Evolutionary conservation across 495 filamentous ascomycete genomes (phyloP).

Genomic region (Lasiosphaeriaceae sp.): DNA sequence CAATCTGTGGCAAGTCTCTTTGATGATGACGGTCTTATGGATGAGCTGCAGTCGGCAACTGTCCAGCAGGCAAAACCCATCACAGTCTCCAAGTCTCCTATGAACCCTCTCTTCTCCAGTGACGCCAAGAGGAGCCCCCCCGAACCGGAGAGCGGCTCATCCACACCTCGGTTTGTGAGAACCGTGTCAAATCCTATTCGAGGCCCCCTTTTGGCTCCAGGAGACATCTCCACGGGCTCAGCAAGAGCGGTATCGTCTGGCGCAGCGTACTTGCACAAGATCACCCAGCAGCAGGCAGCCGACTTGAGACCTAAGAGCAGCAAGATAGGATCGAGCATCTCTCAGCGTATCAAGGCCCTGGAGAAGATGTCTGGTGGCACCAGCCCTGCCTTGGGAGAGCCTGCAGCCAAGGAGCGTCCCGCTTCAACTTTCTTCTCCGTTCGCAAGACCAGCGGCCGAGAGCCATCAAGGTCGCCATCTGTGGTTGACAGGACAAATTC

Average conservation of each 20-base stretch:
- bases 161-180: slow-evolving; percentile 24
- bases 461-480: slow-evolving; percentile 42
- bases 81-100: slow-evolving; percentile 78
- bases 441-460: slow-evolving; percentile 40
- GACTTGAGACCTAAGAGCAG: slow-evolving; percentile 63
- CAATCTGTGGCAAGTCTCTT: slow-evolving; percentile 62
- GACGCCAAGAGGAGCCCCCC: slow-evolving; percentile 24
- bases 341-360: slow-evolving; percentile 82
- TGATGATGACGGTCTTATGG: slow-evolving; percentile 85
- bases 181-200: slow-evolving; percentile 49
- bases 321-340: slow-evolving; percentile 84
- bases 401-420: slow-evolving; percentile 27
- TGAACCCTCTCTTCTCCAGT: slow-evolving; percentile 59
- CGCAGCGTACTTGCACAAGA: slow-evolving; percentile 42
- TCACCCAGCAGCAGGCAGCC: slow-evolving; percentile 40
- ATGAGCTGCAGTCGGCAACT: slow-evolving; percentile 78
- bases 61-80: slow-evolving; percentile 82
- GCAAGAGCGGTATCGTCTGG: slow-evolving; percentile 46
- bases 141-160: slow-evolving; percentile 23
- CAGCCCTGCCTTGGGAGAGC: slow-evolving; percentile 20
- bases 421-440: slow-evolving; percentile 51
- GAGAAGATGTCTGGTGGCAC: slow-evolving; percentile 60
- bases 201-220: slow-evolving; percentile 34
- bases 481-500: slow-evolving; percentile 42
- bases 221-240: slow-evolving; percentile 34